These are phyloP conservation scores for Didymella exigua DNA, from an alignment of 2,329 filamentous ascomycete genomes.

Conservation along the genomic window DNA sequence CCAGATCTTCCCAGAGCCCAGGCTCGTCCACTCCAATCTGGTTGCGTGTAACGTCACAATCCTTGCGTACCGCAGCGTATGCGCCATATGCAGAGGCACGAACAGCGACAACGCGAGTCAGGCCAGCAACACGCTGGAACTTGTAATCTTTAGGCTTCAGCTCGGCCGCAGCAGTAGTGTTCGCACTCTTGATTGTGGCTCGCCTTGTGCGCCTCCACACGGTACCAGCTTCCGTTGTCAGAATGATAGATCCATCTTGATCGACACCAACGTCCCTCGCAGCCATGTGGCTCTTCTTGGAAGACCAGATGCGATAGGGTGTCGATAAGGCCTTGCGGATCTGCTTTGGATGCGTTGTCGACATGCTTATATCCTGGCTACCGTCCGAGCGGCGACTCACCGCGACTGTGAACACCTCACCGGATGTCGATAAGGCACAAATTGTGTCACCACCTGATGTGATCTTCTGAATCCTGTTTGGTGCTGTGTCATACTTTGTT, in stretches of 20 bases:
- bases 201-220: slow-evolving; percentile 90
- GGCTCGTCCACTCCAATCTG: slow-evolving; percentile 70
- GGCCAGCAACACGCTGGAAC: slow-evolving; percentile 85
- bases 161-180: slow-evolving; percentile 56
- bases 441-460: slow-evolving; percentile 89
- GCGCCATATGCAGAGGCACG: slow-evolving; percentile 88
- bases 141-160: slow-evolving; percentile 87
- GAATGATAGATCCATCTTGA: slow-evolving; percentile 91
- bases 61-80: slow-evolving; percentile 84
- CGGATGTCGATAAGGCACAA: slow-evolving; percentile 80
- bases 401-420: slow-evolving; percentile 85
- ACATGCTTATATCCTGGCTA: slow-evolving; percentile 63
- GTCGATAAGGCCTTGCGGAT: slow-evolving; percentile 80
- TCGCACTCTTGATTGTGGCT: slow-evolving; percentile 75
- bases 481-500: slow-evolving; percentile 66
- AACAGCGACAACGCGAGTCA: slow-evolving; percentile 83
- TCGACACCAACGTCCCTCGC: slow-evolving; percentile 86
- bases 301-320: slow-evolving; percentile 85
- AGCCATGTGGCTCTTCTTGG: slow-evolving; percentile 81
- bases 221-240: slow-evolving; percentile 88
- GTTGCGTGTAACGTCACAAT: slow-evolving; percentile 79
- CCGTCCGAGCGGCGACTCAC: slow-evolving; percentile 72
- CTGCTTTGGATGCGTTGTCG: slow-evolving; percentile 91
- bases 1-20: slow-evolving; percentile 75
- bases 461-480: slow-evolving; percentile 75